Evolutionary conservation across 2,329 filamentous ascomycete genomes (phyloP).

Genomic region (Penicillium sp.): DNA sequence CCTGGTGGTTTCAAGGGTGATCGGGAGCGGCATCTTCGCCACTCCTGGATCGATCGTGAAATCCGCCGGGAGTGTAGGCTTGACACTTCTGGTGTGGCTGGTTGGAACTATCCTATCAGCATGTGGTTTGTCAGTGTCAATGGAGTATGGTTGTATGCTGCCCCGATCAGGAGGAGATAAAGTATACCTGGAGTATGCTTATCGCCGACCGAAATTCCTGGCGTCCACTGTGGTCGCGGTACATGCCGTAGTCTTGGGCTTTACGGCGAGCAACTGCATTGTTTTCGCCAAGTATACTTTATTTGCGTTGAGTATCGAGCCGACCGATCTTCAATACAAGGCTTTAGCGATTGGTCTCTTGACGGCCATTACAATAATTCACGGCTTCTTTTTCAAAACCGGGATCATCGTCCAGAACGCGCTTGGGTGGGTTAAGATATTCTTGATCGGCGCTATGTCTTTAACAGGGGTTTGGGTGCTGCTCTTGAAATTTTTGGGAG

Average conservation of each 20-base stretch:
- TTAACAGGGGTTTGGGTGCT: constrained; percentile 62
- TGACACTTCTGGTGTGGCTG: constrained; percentile 64
- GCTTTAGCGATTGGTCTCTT: constrained; percentile 58
- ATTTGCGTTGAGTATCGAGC: constrained; percentile 57
- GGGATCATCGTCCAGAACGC: constrained; percentile 63
- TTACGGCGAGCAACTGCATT: constrained; percentile 70
- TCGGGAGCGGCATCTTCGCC: constrained; percentile 71
- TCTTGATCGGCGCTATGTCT: constrained; percentile 61
- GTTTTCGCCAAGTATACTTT: constrained; percentile 67
- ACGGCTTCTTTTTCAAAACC: constrained; percentile 57
- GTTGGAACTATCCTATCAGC: constrained; percentile 62
- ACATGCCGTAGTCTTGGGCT: constrained; percentile 64
- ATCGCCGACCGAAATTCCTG: constrained; percentile 62
- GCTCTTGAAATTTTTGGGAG: constrained; percentile 40
- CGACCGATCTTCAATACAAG: constrained; percentile 55
- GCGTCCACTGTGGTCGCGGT: constrained; percentile 64
- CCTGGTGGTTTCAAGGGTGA: constrained; percentile 66
- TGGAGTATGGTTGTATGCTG: constrained; percentile 71
- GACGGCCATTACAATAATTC: constrained; percentile 58
- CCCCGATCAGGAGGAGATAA: constrained; percentile 69
- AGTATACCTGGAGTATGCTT: constrained; percentile 71
- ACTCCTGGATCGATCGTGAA: constrained; percentile 68
- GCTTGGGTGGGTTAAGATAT: constrained; percentile 65
- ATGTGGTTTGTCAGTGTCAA: constrained; percentile 60
- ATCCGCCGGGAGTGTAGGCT: constrained; percentile 64